Evolutionary conservation across 495 filamentous ascomycete genomes (phyloP).

Genomic region (Neurospora sublineolata): DNA sequence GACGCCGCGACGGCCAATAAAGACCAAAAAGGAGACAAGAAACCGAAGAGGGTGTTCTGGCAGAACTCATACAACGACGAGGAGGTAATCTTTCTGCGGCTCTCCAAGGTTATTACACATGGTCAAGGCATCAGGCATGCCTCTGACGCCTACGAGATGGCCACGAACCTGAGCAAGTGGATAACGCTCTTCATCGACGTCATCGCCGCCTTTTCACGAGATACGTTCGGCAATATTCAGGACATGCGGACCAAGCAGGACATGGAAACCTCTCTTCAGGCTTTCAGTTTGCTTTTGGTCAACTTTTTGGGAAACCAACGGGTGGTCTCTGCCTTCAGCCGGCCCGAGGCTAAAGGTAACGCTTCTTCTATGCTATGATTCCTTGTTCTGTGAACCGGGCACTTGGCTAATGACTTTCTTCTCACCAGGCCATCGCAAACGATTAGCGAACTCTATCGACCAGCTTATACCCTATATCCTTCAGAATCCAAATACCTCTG

Average conservation of each 20-base stretch:
- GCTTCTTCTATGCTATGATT: slow-evolving; percentile 6
- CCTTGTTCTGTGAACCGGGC: not conserved
- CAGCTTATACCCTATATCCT: slow-evolving; percentile 42
- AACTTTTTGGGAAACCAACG: slow-evolving; percentile 38
- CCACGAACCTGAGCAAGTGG: slow-evolving; percentile 27
- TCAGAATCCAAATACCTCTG: slow-evolving; percentile 28
- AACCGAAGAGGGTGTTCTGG: slow-evolving; percentile 28
- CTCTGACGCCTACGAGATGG: slow-evolving; percentile 25
- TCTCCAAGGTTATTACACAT: slow-evolving; percentile 34
- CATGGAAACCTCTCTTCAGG: slow-evolving; percentile 39
- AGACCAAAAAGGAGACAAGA: slow-evolving; percentile 3
- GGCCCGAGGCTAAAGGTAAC: slow-evolving; percentile 33
- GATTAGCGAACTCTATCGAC: slow-evolving; percentile 37
- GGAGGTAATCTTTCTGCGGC: slow-evolving; percentile 40
- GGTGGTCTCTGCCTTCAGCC: slow-evolving; percentile 34
- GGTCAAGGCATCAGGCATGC: slow-evolving; percentile 24
- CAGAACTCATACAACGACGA: slow-evolving; percentile 35
- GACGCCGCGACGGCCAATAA: slow-evolving; percentile 14
- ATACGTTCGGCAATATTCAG: slow-evolving; percentile 27
- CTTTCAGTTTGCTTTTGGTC: slow-evolving; percentile 41
- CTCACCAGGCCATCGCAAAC: slow-evolving; percentile 29
- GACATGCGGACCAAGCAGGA: slow-evolving; percentile 31
- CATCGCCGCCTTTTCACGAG: slow-evolving; percentile 28
- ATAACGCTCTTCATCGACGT: slow-evolving; percentile 34
- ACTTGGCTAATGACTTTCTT: slow-evolving; percentile 7